Percentiles rank a stretch among this genome's conserved stretches.
These are phyloP conservation scores for Rhodosporidiobolus sp. DNA, from an alignment of 768 basidiomycete species.

Conservation along the genomic window DNA sequence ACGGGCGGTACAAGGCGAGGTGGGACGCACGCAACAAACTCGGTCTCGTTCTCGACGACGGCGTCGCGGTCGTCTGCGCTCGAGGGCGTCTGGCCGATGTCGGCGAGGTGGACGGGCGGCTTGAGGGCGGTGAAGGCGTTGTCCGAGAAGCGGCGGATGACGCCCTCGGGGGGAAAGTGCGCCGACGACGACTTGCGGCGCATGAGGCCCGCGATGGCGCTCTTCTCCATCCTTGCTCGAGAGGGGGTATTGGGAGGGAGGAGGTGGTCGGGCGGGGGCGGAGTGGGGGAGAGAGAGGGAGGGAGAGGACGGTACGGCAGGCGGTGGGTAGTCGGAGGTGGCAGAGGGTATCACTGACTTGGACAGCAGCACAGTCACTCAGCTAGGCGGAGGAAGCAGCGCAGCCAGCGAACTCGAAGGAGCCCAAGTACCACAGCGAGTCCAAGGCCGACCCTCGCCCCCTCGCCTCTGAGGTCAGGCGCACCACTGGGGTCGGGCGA, in stretches of 20 bases:
- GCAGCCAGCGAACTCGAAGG: too few species aligned
- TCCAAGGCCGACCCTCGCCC: too few species aligned
- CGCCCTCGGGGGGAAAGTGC: not conserved
- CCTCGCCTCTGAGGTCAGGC: too few species aligned
- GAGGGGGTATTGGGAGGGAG: not conserved
- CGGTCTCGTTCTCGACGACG: conserved; percentile 26
- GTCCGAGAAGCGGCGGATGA: not conserved
- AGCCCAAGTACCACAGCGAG: too few species aligned
- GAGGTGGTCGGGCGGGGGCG: not conserved
- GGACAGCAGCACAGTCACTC: too few species aligned
- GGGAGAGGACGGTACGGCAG: too few species aligned
- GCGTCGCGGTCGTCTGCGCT: conserved; percentile 18
- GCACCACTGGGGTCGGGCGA: too few species aligned
- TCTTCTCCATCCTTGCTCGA: too few species aligned
- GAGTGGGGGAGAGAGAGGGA: too few species aligned
- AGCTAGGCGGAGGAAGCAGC: too few species aligned
- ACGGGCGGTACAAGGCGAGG: not conserved
- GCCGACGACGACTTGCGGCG: not conserved
- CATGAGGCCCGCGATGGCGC: not conserved
- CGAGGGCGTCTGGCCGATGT: conserved; percentile 23
- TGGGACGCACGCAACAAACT: conserved; percentile 29
- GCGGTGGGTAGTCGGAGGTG: too few species aligned
- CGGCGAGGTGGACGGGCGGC: conserved; percentile 5
- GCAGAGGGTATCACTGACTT: too few species aligned
- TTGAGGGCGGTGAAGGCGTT: not conserved